Base-by-base conservation (phyloP, 768 basidiomycete genomes). In the Strobilomyces dryophilus region DNA sequence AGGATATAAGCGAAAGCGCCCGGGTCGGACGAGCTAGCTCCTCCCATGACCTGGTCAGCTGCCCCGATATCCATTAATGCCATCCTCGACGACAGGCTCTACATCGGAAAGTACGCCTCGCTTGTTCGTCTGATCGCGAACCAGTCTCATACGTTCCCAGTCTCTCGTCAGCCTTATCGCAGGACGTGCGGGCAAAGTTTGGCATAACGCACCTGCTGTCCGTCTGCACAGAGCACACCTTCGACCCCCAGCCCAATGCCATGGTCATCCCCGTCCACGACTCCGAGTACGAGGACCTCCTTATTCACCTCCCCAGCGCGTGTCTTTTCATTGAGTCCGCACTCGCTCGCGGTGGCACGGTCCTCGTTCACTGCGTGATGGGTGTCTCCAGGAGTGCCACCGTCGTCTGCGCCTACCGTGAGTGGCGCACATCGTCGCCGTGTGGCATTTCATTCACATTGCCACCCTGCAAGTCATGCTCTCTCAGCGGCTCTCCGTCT, bases 291-390 rank as follows among this genome's bases (percentile, higher is more conserved):
- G 79, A 77, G 52, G 76, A 81, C 57, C 73, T 90, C 24, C 78
- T 89, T 15, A 80, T 84, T n/a, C 77, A 85, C 58, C 71, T 90
- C 2, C 81, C 84, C 4, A 54, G 64, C 17, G 75, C 82, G 10
- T 84, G 83, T 61, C 66, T 61, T 14, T 90, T 87, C 65, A 87
- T 90, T 29, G 75, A 84, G 57, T 55, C 72, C 20, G 84, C 87
- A 4, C 57, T 89, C 37, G 64, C 70, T 9, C 21, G 55, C 8
- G 76, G 78, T 24, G 85, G 85, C 0, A 75, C 71, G 43, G 79
- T 88, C 6, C 76, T 89, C 10, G 82, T 89, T 14, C 87, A 89
- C 56, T 89, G 87, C 62, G 72, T 82, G 10, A 84, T 87, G 80
- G 88, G 87, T 6, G 69, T 89, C 8, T 89, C 84, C 0, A 74